Conservation (phyloP, 371 early-diverging fungal genomes). For the Lichtheimia corymbifera region DNA sequence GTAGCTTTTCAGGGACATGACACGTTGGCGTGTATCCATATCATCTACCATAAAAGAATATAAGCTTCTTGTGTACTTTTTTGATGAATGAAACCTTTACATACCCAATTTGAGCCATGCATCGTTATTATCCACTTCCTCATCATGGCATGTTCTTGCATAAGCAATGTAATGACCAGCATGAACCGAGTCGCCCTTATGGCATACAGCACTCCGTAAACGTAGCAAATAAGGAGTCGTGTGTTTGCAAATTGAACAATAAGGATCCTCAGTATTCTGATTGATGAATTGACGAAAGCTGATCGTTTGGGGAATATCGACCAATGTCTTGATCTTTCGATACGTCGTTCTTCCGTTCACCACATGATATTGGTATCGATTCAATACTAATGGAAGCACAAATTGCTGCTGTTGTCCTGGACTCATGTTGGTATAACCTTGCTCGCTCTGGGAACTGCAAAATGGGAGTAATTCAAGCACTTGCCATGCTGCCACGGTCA, state of each 20-base stretch:
- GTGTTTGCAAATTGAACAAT: slow-evolving; percentile 18
- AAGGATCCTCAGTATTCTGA: slow-evolving; percentile 24
- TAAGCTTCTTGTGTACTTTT: not conserved
- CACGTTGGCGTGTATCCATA: slow-evolving; percentile 26
- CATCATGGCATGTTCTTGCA: slow-evolving; percentile 25
- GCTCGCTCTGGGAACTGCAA: slow-evolving; percentile 55
- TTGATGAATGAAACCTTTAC: not conserved
- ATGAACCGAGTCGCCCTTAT: slow-evolving; percentile 41
- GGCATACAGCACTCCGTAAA: slow-evolving; percentile 58
- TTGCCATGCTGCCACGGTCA: slow-evolving; percentile 52
- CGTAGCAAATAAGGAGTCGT: slow-evolving; percentile 42
- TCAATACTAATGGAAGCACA: slow-evolving; percentile 54
- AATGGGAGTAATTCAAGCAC: slow-evolving; percentile 59
- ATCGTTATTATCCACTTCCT: slow-evolving; percentile 2
- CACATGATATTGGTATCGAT: slow-evolving; percentile 44
- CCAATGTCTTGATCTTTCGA: slow-evolving; percentile 33
- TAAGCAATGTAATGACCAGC: slow-evolving; percentile 60
- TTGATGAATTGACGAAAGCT: slow-evolving; percentile 52
- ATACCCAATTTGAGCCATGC: slow-evolving; percentile 30
- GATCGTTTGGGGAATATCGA: slow-evolving; percentile 48
- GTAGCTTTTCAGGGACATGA: slow-evolving; percentile 2
- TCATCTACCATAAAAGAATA: slow-evolving; percentile 24
- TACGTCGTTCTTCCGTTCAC: too few species aligned
- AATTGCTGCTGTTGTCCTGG: slow-evolving; percentile 34
- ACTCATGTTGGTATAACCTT: slow-evolving; percentile 43